phyloP scores from a whole-genome alignment of 2,329 filamentous ascomycete species.

The Aspergillus puulaauensis region DNA sequence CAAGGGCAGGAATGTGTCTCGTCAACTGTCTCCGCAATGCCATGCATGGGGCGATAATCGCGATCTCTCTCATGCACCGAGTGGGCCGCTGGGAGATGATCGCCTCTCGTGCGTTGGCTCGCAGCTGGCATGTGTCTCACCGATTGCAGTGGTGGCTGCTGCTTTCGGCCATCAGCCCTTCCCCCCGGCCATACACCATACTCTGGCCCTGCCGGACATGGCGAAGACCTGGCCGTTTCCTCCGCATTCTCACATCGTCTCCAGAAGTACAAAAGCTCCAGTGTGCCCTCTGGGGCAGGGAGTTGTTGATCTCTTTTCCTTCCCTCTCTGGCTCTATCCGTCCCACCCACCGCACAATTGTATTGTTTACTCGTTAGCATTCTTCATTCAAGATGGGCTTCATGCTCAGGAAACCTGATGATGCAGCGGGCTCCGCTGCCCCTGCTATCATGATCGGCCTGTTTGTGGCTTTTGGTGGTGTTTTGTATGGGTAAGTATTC shows the following conservation, averaged over 20 bases:
- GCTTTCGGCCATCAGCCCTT: constrained; percentile 10
- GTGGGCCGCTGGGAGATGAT: background rate
- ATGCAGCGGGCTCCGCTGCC: constrained; percentile 46
- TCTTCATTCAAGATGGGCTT: constrained; percentile 38
- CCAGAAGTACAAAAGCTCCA: constrained; percentile 8
- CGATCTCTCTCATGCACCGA: background rate
- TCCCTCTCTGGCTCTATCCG: background rate
- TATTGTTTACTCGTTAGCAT: background rate
- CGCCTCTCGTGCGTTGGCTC: background rate
- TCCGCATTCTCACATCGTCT: constrained; percentile 1
- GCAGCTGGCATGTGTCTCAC: background rate
- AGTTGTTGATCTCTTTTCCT: background rate
- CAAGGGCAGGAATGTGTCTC: background rate
- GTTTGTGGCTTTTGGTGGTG: constrained; percentile 59
- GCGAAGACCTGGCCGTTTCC: constrained; percentile 3
- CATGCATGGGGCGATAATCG: background rate
- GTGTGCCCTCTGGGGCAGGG: background rate
- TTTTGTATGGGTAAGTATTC: constrained; percentile 55
- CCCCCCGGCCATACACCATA: background rate
- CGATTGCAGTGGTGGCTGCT: constrained; percentile 1
- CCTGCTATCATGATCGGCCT: constrained; percentile 56
- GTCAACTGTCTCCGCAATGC: background rate
- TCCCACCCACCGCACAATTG: background rate
- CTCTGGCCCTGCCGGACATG: constrained; percentile 7
- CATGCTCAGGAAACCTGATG: constrained; percentile 45